Percentiles rank a stretch among this genome's conserved stretches.
These are phyloP conservation scores for Naegleria gruberi DNA, from an alignment of 208 protist species.

Conservation along the genomic window DNA sequence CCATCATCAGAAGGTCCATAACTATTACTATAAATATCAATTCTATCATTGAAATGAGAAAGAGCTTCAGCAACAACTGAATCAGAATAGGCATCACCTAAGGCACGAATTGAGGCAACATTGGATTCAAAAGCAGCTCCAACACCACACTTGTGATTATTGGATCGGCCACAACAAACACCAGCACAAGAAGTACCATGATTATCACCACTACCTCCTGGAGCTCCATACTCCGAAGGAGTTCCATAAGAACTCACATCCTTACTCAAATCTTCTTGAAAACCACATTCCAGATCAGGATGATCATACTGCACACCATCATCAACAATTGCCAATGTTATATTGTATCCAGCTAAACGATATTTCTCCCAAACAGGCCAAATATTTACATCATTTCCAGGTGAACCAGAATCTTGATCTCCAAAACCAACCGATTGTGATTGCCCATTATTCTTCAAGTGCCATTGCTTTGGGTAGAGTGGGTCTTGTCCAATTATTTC, in stretches of 20 bases:
- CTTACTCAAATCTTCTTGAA: neutral
- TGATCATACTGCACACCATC: constrained; percentile 31
- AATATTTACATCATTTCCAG: neutral
- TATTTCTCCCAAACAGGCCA: neutral
- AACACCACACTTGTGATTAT: constrained; percentile 32
- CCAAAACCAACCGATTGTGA: neutral
- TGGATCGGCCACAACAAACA: neutral
- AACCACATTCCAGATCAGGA: constrained; percentile 31
- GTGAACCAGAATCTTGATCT: neutral
- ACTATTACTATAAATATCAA: constrained; percentile 35
- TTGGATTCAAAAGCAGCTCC: constrained; percentile 29
- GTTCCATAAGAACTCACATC: constrained; percentile 22
- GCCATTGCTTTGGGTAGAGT: neutral
- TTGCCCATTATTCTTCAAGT: neutral
- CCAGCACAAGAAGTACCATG: constrained; percentile 28
- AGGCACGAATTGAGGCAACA: neutral
- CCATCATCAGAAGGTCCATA: constrained; percentile 44
- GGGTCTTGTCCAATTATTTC: neutral
- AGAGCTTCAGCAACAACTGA: constrained; percentile 22
- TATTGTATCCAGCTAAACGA: neutral
- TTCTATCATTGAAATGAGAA: neutral
- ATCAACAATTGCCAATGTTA: constrained; percentile 34
- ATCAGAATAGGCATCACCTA: constrained; percentile 30
- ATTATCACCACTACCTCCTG: neutral
- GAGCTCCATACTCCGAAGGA: neutral